Evolutionary conservation across 163 green algal genomes (phyloP).

Genomic region (Prototheca cutis): DNA sequence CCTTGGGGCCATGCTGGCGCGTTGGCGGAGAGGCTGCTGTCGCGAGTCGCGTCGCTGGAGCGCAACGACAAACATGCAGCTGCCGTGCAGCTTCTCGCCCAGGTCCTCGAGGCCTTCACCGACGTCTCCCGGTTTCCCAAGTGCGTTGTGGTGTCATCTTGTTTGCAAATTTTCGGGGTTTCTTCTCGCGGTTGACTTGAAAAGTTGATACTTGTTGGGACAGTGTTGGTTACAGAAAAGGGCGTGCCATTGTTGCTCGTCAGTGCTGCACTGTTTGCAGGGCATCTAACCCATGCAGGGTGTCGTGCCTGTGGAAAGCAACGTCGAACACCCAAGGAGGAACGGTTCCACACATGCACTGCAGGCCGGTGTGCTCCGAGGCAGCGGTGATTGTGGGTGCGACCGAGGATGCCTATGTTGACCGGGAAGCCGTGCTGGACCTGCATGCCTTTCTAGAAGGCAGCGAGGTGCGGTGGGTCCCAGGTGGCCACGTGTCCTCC

Average conservation of each 20-base stretch:
- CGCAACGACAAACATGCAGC: neutral
- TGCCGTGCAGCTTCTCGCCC: constrained; percentile 30
- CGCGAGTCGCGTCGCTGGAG: neutral
- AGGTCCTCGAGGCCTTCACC: constrained; percentile 74
- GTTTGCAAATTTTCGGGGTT: too few species aligned
- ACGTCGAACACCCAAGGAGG: too few species aligned
- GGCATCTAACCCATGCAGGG: too few species aligned
- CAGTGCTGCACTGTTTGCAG: too few species aligned
- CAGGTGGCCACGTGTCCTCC: constrained; percentile 68
- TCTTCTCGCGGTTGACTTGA: too few species aligned
- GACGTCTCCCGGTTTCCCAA: constrained; percentile 68
- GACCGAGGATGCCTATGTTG: constrained; percentile 64
- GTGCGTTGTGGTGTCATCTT: too few species aligned
- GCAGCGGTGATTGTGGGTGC: constrained; percentile 72
- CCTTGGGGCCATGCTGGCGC: neutral
- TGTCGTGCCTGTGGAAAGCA: too few species aligned
- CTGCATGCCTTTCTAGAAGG: constrained; percentile 54
- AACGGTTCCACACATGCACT: too few species aligned
- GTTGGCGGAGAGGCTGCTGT: neutral
- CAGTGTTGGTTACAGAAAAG: too few species aligned
- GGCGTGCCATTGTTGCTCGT: too few species aligned
- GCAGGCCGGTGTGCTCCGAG: constrained; percentile 45
- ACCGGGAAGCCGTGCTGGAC: constrained; percentile 18
- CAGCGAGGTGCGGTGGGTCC: constrained; percentile 58
- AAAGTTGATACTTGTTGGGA: too few species aligned